Conservation (phyloP, 371 early-diverging fungal species). For the Syncephalastrum sp. region DNA sequence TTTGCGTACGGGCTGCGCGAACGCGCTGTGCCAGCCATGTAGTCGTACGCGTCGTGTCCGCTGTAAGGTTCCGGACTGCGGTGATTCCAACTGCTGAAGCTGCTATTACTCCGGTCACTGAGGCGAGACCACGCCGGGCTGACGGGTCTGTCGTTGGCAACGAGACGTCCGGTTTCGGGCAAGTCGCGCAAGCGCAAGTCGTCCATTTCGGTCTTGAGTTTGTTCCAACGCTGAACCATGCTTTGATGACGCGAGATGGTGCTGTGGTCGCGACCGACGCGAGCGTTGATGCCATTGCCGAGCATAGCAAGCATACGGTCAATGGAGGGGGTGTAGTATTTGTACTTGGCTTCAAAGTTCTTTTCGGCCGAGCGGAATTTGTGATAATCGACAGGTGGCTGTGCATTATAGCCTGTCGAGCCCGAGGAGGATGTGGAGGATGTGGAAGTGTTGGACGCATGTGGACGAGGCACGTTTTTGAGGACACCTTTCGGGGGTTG, state of each 20-base stretch:
- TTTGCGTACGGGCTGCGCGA: constrained; percentile 16
- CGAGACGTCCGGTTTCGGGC: constrained; percentile 39
- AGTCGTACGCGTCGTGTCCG: constrained; percentile 11
- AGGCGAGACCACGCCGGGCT: constrained; percentile 34
- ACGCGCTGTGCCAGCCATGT: constrained; percentile 7
- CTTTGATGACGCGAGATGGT: constrained; percentile 46
- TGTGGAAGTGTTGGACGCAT: constrained; percentile 18
- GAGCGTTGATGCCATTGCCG: constrained; percentile 55
- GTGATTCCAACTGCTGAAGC: constrained; percentile 17
- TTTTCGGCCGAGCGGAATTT: constrained; percentile 52
- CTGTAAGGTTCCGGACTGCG: constrained; percentile 23
- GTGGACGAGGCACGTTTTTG: constrained; percentile 12
- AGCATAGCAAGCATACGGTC: constrained; percentile 60
- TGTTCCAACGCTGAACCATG: constrained; percentile 55
- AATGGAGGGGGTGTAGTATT: constrained; percentile 61
- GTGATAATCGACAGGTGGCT: constrained; percentile 49
- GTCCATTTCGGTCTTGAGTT: constrained; percentile 50
- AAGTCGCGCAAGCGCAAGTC: constrained; percentile 47
- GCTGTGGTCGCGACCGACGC: constrained; percentile 47
- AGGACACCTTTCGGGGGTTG: constrained; percentile 21
- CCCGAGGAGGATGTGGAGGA: constrained; percentile 18
- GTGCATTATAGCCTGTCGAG: constrained; percentile 1
- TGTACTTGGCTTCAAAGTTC: constrained; percentile 64
- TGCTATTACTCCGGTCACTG: constrained; percentile 35
- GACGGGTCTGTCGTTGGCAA: constrained; percentile 20